Conservation (phyloP, 805 yeast genomes). For the Yamadazyma paraphyllophila region DNA sequence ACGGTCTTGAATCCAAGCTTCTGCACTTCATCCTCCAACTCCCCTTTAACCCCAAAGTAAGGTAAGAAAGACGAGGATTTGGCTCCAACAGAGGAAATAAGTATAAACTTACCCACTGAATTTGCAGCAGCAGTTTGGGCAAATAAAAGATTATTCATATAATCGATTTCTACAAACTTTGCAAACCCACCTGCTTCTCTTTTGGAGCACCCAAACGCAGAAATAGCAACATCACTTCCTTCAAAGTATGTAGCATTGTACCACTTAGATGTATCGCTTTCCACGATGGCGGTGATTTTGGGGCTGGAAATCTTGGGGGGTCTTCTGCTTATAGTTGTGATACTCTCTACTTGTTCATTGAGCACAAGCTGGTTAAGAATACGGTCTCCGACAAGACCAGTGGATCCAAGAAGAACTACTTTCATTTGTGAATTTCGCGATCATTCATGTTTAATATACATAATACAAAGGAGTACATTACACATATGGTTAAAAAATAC, state of each 20-base stretch:
- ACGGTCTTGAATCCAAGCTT: constrained; percentile 66
- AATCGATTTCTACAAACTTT: constrained; percentile 68
- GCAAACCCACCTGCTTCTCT: constrained; percentile 74
- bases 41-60: constrained; percentile 70
- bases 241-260: constrained; percentile 29
- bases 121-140: constrained; percentile 73
- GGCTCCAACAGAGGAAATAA: constrained; percentile 71
- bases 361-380: constrained; percentile 47
- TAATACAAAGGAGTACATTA: not conserved
- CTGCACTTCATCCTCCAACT: constrained; percentile 64
- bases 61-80: constrained; percentile 52
- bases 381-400: constrained; percentile 72
- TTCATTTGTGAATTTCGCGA: constrained; percentile 11
- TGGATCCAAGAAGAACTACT: constrained; percentile 56
- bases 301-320: constrained; percentile 27
- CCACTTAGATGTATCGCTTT: constrained; percentile 52
- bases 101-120: constrained; percentile 65
- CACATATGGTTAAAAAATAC: not conserved
- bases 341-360: constrained; percentile 32
- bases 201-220: constrained; percentile 75
- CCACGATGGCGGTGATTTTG: constrained; percentile 37
- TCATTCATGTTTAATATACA: no score
- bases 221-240: constrained; percentile 46
- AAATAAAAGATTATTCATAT: constrained; percentile 63
- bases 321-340: constrained; percentile 55